Percentiles rank a stretch among this genome's conserved stretches.
Evolutionary conservation across 306 rosid species (phyloP).

Genomic region (Trifolium subterraneum): DNA sequence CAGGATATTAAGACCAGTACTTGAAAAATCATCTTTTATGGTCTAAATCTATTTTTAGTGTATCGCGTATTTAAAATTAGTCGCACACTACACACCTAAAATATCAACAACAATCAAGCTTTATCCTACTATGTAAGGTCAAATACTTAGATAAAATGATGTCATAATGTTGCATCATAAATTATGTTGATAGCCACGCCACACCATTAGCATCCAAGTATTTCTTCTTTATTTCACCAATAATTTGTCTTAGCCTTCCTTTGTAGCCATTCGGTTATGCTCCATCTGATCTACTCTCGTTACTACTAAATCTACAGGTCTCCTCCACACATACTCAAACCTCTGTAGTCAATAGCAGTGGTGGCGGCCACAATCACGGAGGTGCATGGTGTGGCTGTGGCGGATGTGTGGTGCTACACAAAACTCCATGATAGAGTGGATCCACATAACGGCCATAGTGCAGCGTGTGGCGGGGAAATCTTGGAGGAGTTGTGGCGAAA

Average conservation of each 20-base stretch:
- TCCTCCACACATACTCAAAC: not conserved
- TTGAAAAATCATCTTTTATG: slow-evolving; percentile 13
- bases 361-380: too few relatives aligned
- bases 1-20: not conserved
- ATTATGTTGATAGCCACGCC: not conserved
- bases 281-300: not conserved
- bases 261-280: not conserved
- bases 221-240: not conserved
- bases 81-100: slow-evolving; percentile 8
- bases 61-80: slow-evolving; percentile 3
- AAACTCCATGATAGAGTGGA: too few relatives aligned
- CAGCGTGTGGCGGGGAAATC: too few relatives aligned
- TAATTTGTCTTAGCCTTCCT: not conserved
- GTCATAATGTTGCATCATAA: not conserved
- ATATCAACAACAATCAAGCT: not conserved
- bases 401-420: too few relatives aligned
- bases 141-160: not conserved
- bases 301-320: not conserved
- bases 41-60: slow-evolving; percentile 1
- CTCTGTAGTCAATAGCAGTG: not conserved
- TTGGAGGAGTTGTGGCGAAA: too few relatives aligned
- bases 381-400: too few relatives aligned
- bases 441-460: too few relatives aligned
- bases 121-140: not conserved
- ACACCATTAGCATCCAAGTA: not conserved